Evolutionary conservation across 2,329 filamentous ascomycete genomes (phyloP), one percentile per base, ranked within the genome.

Genomic region (Cladophialophora exuberans): DNA sequence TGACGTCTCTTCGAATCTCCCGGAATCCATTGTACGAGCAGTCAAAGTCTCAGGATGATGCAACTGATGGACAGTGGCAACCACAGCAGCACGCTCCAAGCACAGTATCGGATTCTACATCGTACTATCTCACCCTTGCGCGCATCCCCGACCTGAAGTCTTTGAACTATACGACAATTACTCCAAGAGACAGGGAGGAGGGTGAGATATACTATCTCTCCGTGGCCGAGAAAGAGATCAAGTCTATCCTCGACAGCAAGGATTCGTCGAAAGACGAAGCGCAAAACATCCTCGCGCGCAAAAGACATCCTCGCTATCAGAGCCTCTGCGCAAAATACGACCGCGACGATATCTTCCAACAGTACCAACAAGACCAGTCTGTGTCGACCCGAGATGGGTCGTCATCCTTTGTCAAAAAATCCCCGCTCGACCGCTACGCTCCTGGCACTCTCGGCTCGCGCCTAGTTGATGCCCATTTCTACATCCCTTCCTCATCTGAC

Each of bases 141-240:
- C 55, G 64, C 5, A 50, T 66, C n/a, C 56, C 72, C 74, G 33
- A 71, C 68, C 51, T 74, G 68, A 47, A 49, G 64, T 22, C 65
- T 80, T 22, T 81, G 15, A 77, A 78, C 56, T 76, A 73, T 62
- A 72, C 85, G 59, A 74, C 76, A 13, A 85, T 97, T 63, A 85
- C 85, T 0, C 64, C 77, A 1, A 83, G 86, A 36, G 92, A 97
- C 69, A 84, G 93, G 15, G 79, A 84, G 50, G 94, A 97, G 66
- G 91, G 91, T 3, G 94, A 97, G 65, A 86, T 93, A 66, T 99
- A 96, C 70, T 99, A 99, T 70, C 83, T 97, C 9, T 89, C 87
- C 0, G 83, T 88, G 50, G 94, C 97, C 54, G 88, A 83, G 9
- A 85, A 85, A 59, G 89, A 94, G 67, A 76, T 97, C 33, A 80